Percentiles rank a stretch among this genome's conserved stretches.
These are phyloP conservation scores for Calocera cornea DNA, from an alignment of 768 basidiomycete species.

Conservation along the genomic window DNA sequence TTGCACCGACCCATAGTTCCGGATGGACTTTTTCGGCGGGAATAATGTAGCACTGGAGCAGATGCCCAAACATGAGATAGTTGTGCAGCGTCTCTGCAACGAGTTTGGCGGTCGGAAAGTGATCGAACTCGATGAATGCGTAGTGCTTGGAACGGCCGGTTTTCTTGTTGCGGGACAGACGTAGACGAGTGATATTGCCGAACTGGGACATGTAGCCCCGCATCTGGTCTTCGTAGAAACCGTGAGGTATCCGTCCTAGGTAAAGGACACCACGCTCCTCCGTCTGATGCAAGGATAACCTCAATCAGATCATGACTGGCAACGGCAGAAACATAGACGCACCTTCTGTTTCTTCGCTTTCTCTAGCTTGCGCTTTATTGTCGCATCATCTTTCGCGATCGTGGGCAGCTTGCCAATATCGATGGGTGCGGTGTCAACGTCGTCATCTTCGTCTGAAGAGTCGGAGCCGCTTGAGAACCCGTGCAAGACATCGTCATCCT, in stretches of 20 bases:
- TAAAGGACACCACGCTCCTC: conserved; percentile 73
- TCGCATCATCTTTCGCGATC: conserved; percentile 74
- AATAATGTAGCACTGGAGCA: conserved; percentile 79
- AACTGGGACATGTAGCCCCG: conserved; percentile 90
- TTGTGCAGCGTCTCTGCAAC: conserved; percentile 99
- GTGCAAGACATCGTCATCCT: conserved; percentile 32
- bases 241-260: conserved; percentile 86
- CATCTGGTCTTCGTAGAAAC: conserved; percentile 94
- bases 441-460: conserved; percentile 59
- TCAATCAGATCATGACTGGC: conserved; percentile 20
- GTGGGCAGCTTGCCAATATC: conserved; percentile 69
- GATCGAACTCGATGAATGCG: conserved; percentile 89
- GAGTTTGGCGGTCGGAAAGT: conserved; percentile 77
- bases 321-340: conserved; percentile 22
- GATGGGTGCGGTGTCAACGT: conserved; percentile 38
- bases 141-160: conserved; percentile 95
- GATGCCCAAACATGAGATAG: conserved; percentile 88
- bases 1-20: conserved; percentile 92
- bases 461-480: conserved; percentile 45
- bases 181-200: conserved; percentile 72
- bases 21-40: conserved; percentile 85
- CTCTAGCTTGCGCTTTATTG: conserved; percentile 46
- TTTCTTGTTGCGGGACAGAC: conserved; percentile 91
- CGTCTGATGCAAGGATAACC: conserved; percentile 26
- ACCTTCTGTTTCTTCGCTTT: conserved; percentile 52